These are phyloP conservation scores for Stagonosporopsis vannaccii DNA, from an alignment of 2,329 filamentous ascomycete species.

Conservation along the genomic window DNA sequence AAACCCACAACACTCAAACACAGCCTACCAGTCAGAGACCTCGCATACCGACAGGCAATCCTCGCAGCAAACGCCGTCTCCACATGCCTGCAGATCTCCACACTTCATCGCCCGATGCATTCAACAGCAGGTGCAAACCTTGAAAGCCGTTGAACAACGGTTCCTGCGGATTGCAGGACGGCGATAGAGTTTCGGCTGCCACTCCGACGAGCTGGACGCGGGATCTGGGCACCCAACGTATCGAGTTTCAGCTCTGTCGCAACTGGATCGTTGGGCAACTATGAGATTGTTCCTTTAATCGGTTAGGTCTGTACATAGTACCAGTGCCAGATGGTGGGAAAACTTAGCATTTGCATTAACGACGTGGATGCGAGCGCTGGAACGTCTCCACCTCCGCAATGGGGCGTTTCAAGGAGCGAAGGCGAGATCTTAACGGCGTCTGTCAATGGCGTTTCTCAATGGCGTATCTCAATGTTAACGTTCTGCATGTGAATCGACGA, in stretches of 20 bases:
- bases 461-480: not conserved
- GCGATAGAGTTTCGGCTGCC: conserved; percentile 4
- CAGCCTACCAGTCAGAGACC: not conserved
- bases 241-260: conserved; percentile 2
- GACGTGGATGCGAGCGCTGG: not conserved
- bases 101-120: not conserved
- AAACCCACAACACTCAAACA: not conserved
- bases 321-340: not conserved
- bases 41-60: not conserved
- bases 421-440: not conserved
- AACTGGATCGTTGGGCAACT: not conserved
- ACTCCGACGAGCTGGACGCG: conserved; percentile 4
- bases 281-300: not conserved
- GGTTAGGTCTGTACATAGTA: not conserved
- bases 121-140: not conserved
- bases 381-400: not conserved
- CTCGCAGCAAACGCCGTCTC: not conserved
- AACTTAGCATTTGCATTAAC: not conserved
- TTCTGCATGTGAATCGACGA: not conserved
- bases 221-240: not conserved
- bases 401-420: conserved; percentile 5
- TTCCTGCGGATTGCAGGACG: not conserved
- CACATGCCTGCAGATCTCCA: conserved; percentile 4
- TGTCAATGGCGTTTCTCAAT: not conserved
- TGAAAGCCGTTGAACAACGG: conserved; percentile 1